Percentiles rank a stretch among this genome's conserved stretches.
phyloP scores from a whole-genome alignment of 441 rosid species.

The Macaranga tanarius region DNA sequence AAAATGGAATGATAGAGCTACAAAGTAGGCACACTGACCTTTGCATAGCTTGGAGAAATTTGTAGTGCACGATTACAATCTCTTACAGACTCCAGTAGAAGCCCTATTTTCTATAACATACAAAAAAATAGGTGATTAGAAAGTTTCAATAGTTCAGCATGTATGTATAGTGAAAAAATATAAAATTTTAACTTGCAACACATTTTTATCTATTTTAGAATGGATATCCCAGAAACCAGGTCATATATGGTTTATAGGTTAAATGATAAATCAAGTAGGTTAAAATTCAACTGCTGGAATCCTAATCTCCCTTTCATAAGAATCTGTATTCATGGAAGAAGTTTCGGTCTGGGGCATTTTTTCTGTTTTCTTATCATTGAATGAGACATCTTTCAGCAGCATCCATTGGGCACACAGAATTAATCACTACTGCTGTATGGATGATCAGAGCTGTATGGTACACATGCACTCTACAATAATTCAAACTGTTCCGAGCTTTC shows the following conservation, averaged over 20 bases:
- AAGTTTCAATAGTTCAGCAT: not conserved
- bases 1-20: not conserved
- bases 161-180: not conserved
- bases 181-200: not conserved
- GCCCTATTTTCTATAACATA: slow-evolving; percentile 55
- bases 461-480: not conserved
- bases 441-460: not conserved
- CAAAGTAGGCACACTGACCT: slow-evolving; percentile 45
- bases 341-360: not conserved
- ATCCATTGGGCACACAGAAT: not conserved
- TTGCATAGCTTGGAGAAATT: slow-evolving; percentile 62
- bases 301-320: not conserved
- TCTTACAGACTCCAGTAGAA: slow-evolving; percentile 52
- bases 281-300: not conserved
- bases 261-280: not conserved
- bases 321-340: not conserved
- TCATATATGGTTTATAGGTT: not conserved
- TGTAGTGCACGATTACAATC: slow-evolving; percentile 78
- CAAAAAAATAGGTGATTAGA: not conserved
- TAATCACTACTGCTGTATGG: not conserved
- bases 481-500: not conserved
- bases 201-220: not conserved
- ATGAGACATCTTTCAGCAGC: too few relatives aligned
- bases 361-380: too few relatives aligned
- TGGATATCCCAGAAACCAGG: not conserved